Base-by-base conservation (phyloP, 177 flowering plant species). In the Tripterygium wilfordii region DNA sequence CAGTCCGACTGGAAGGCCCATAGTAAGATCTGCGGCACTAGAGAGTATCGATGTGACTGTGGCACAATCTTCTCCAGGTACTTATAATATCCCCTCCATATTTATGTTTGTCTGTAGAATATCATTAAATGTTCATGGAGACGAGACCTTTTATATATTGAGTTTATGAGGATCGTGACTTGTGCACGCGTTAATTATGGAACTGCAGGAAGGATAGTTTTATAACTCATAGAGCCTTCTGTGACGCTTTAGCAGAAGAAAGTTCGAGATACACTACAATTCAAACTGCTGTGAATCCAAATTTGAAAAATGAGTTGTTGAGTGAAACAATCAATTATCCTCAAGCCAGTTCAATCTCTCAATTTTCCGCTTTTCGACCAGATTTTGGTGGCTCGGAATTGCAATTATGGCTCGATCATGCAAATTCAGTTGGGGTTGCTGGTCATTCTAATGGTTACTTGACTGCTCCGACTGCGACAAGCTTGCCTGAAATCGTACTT, bases 1-100 rank as follows among this genome's bases (percentile, higher is more conserved):
- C 77, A 69, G 39, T 79, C 85, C 1, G 85, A 79, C 41, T 79
- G 82, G 85, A 79, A 79, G 56, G 85, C 85, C 54, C 85, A 79
- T 53, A 41, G 48, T 25, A 79, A 79, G 58, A 71, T 71, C 45
- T 79, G 82, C 48, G 82, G 79, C 29, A 73, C 77, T 21, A 56
- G 72, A 42, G 79, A 76, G 61, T 76, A 79, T 45, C 68, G 61
- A 63, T 79, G 81, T 36, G 79, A 76, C 57, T 79, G 81, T 50
- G 81, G 81, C 45, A 75, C 78, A 9, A 57, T 79, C 48, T 79
- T 79, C 59, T 79, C 81, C 66, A 76, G 84, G 84, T 76, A 58
- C 17, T 0, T n/a, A n/a, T 36, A 29, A 12, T 43, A 23, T 5
- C 30, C 2, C 23, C 31, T 49, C 38, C 24, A 33, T 33, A 16